phyloP scores from a whole-genome alignment of 441 rosid genomes.

The Populus hybrid region DNA sequence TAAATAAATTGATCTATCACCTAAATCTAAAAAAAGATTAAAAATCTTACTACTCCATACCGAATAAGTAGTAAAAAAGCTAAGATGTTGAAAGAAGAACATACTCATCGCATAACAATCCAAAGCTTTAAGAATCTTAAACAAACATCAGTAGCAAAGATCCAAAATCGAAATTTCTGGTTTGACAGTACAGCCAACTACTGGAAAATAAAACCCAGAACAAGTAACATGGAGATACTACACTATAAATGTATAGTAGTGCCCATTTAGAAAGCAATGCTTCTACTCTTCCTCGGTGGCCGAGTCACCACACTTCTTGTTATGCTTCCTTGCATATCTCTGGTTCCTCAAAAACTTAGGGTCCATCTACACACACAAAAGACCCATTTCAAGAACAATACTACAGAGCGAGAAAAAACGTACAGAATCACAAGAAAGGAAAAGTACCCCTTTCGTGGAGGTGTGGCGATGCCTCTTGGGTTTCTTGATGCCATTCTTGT shows the following conservation, averaged over 20 bases:
- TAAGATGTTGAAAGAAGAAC: background rate
- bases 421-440: background rate
- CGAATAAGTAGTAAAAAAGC: background rate
- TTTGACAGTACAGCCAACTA: background rate
- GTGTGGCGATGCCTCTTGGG: slow-evolving; percentile 90
- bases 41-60: background rate
- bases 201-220: background rate
- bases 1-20: background rate
- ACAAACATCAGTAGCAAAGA: slow-evolving; percentile 5
- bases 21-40: background rate
- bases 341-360: slow-evolving; percentile 98
- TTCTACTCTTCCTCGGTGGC: slow-evolving; percentile 57
- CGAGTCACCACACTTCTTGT: slow-evolving; percentile 57
- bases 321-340: slow-evolving; percentile 99
- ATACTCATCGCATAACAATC: background rate
- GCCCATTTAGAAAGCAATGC: background rate
- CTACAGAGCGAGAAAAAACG: background rate
- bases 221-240: slow-evolving; percentile 6
- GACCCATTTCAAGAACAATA: background rate
- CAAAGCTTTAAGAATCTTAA: background rate
- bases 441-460: slow-evolving; percentile 82
- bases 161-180: background rate
- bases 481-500: slow-evolving; percentile 96
- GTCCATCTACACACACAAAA: slow-evolving; percentile 60
- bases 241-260: background rate